These are phyloP conservation scores for Picochlorum sp. DNA, from an alignment of 139 green algal species.

Conservation along the genomic window DNA sequence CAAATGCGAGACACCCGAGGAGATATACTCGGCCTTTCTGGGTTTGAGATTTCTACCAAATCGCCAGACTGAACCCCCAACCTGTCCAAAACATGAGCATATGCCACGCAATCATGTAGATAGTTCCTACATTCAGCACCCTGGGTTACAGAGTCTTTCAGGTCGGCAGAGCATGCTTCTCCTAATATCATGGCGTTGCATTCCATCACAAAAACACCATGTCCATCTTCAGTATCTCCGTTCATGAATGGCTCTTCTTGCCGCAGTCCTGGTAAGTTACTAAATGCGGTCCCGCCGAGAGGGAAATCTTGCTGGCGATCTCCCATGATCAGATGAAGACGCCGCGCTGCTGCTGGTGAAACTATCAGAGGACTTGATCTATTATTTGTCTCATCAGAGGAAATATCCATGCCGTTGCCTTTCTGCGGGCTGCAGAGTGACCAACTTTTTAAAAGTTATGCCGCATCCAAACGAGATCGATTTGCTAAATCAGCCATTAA, in stretches of 20 bases:
- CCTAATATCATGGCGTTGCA: too few relatives aligned
- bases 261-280: too few relatives aligned
- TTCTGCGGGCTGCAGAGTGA: too few relatives aligned
- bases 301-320: neutral
- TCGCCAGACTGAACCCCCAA: neutral
- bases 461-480: too few relatives aligned
- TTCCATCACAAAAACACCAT: too few relatives aligned
- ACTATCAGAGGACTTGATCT: slow-evolving; percentile 7
- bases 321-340: slow-evolving; percentile 14
- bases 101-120: neutral
- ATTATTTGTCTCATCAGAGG: slow-evolving; percentile 1
- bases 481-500: too few relatives aligned
- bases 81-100: neutral
- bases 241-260: too few relatives aligned
- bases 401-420: too few relatives aligned
- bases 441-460: too few relatives aligned
- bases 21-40: neutral
- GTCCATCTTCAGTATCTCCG: too few relatives aligned
- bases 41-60: neutral
- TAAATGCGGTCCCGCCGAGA: neutral
- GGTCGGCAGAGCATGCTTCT: too few relatives aligned
- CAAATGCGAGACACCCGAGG: neutral
- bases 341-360: slow-evolving; percentile 1
- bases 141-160: neutral
- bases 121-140: neutral